These are phyloP conservation scores for Ceriops tagal DNA, from an alignment of 345 rosid species.

Conservation along the genomic window DNA sequence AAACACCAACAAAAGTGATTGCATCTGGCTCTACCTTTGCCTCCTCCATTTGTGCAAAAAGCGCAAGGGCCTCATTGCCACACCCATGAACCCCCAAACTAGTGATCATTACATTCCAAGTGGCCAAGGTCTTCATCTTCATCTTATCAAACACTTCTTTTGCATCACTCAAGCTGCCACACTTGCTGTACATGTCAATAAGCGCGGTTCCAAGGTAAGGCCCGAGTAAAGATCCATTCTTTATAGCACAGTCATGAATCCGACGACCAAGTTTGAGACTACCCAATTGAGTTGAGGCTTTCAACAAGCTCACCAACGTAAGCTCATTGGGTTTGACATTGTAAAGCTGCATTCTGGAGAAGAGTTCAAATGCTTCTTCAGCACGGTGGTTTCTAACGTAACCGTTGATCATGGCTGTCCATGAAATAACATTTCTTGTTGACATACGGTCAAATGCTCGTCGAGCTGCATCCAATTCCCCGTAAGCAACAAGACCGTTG, in stretches of 20 bases:
- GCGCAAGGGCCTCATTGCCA: slow-evolving; percentile 55
- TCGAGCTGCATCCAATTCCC: slow-evolving; percentile 47
- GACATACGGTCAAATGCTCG: slow-evolving; percentile 51
- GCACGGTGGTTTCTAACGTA: slow-evolving; percentile 43
- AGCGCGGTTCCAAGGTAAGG: slow-evolving; percentile 70
- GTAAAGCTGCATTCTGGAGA: slow-evolving; percentile 50
- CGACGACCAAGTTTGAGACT: slow-evolving; percentile 57
- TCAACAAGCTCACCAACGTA: slow-evolving; percentile 56
- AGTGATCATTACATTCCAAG: slow-evolving; percentile 80
- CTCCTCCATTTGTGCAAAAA: slow-evolving; percentile 56
- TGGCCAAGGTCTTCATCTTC: slow-evolving; percentile 52
- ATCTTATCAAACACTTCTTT: slow-evolving; percentile 50
- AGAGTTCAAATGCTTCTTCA: slow-evolving; percentile 57
- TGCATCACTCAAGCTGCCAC: slow-evolving; percentile 56
- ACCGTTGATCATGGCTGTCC: slow-evolving; percentile 71
- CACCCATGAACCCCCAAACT: slow-evolving; percentile 79
- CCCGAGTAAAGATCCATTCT: slow-evolving; percentile 46
- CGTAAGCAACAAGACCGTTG: slow-evolving; percentile 50
- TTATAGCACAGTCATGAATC: slow-evolving; percentile 58
- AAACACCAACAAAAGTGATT: slow-evolving; percentile 71
- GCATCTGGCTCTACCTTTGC: slow-evolving; percentile 48
- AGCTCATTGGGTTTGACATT: slow-evolving; percentile 59
- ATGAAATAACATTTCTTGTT: slow-evolving; percentile 56
- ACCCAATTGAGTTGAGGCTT: slow-evolving; percentile 50
- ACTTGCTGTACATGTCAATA: slow-evolving; percentile 57